These are phyloP conservation scores for Ogataea thermomethanolica DNA, from an alignment of 805 yeast genomes.

Conservation along the genomic window DNA sequence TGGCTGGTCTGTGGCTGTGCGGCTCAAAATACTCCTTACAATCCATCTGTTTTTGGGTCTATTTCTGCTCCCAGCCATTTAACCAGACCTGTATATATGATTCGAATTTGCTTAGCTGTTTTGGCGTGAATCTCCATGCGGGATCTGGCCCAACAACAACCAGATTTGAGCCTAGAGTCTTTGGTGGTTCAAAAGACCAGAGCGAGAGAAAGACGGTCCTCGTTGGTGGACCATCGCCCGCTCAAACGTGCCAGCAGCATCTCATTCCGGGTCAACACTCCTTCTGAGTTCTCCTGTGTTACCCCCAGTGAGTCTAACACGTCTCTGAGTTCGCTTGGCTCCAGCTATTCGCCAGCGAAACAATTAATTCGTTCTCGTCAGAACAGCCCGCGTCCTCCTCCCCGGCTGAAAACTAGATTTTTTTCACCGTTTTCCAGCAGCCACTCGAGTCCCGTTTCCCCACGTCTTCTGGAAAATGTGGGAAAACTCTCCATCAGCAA, in stretches of 20 bases:
- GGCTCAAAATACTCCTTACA: slow-evolving; percentile 6
- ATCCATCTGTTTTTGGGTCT: slow-evolving; percentile 4
- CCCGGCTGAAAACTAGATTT: slow-evolving; percentile 14
- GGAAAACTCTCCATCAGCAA: slow-evolving; percentile 11
- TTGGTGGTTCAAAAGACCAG: slow-evolving; percentile 7
- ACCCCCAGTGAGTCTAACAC: slow-evolving; percentile 4
- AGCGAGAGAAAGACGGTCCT: slow-evolving; percentile 8
- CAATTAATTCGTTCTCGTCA: slow-evolving; percentile 16
- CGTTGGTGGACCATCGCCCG: slow-evolving; percentile 23
- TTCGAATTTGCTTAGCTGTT: slow-evolving; percentile 1
- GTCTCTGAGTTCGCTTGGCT: slow-evolving; percentile 13
- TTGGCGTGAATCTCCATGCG: slow-evolving; percentile 6
- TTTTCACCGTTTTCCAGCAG: slow-evolving; percentile 26
- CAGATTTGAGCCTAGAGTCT: slow-evolving; percentile 7
- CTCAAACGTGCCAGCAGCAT: slow-evolving; percentile 30
- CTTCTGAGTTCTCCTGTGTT: not conserved
- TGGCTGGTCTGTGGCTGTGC: slow-evolving; percentile 13
- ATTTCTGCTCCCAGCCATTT: slow-evolving; percentile 10
- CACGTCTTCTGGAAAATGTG: slow-evolving; percentile 5
- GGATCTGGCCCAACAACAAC: slow-evolving; percentile 4
- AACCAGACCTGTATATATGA: slow-evolving; percentile 3
- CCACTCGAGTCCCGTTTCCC: slow-evolving; percentile 23
- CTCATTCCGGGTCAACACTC: slow-evolving; percentile 23
- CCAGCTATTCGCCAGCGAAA: slow-evolving; percentile 17
- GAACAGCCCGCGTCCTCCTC: slow-evolving; percentile 7